Evolutionary conservation across 2,329 filamentous ascomycete species (phyloP).

Genomic region (Cladorrhinum sp.): DNA sequence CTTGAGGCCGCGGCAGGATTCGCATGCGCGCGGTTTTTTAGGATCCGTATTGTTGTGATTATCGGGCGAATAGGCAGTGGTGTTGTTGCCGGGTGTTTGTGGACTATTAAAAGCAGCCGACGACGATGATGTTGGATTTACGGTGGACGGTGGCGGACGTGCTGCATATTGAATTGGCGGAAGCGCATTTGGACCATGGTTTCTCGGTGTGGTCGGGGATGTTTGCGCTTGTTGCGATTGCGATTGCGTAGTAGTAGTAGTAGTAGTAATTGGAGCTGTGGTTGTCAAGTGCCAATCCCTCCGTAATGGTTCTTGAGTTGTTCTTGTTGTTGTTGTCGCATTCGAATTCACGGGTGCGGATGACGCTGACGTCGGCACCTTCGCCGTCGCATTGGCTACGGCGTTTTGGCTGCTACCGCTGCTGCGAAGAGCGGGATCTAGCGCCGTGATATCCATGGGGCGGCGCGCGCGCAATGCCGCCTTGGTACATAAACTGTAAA

Average conservation of each 20-base stretch:
- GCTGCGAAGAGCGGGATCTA: slow-evolving; percentile 22
- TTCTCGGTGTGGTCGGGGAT: neutral
- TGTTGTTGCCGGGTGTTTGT: neutral
- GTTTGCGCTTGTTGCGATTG: too few species aligned
- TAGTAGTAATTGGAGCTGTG: too few species aligned
- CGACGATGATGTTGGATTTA: neutral
- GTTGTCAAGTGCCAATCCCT: neutral
- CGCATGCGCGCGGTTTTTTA: slow-evolving; percentile 69
- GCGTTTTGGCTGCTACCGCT: neutral
- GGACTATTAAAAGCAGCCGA: neutral
- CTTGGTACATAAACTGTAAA: neutral
- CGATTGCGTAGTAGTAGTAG: too few species aligned
- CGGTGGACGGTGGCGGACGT: neutral
- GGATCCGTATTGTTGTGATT: slow-evolving; percentile 40
- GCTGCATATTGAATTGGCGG: neutral
- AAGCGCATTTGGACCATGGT: neutral
- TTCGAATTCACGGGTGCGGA: neutral
- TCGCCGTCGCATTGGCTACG: neutral
- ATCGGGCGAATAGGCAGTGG: neutral
- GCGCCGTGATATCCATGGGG: slow-evolving; percentile 17
- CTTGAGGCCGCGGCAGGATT: slow-evolving; percentile 72
- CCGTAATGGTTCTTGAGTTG: neutral
- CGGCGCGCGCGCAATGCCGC: neutral
- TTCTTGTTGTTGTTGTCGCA: neutral
- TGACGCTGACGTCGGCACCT: neutral